These are phyloP conservation scores for Daldinia sp. DNA, from an alignment of 2,329 filamentous ascomycete species.

Conservation along the genomic window DNA sequence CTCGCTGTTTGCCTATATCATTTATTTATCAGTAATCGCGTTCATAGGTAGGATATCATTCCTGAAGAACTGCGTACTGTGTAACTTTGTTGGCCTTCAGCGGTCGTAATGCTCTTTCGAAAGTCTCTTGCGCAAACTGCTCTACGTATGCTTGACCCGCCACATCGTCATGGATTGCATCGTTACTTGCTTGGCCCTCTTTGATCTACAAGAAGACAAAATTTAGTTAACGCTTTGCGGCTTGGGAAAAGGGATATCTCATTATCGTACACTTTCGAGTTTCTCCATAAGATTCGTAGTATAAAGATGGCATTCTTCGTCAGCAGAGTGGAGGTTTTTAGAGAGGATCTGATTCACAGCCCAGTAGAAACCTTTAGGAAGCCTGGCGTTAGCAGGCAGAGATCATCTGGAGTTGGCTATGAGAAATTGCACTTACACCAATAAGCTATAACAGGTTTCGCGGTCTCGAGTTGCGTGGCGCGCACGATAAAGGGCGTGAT, in stretches of 20 bases:
- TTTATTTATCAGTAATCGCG: slow-evolving; percentile 17
- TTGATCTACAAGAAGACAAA: slow-evolving; percentile 67
- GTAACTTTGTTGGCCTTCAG: slow-evolving; percentile 87
- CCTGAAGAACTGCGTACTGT: slow-evolving; percentile 63
- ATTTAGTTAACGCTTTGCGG: background rate
- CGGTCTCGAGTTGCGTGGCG: slow-evolving; percentile 83
- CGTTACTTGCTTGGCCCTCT: slow-evolving; percentile 78
- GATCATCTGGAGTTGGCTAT: background rate
- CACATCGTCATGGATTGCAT: slow-evolving; percentile 85
- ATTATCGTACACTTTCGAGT: slow-evolving; percentile 75
- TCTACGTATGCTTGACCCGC: slow-evolving; percentile 93
- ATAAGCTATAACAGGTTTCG: slow-evolving; percentile 90
- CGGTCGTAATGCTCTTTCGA: slow-evolving; percentile 84
- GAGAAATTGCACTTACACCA: slow-evolving; percentile 77
- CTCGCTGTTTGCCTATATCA: slow-evolving; percentile 83
- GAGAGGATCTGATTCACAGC: slow-evolving; percentile 91
- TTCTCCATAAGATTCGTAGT: slow-evolving; percentile 90
- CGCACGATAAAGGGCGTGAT: slow-evolving; percentile 86
- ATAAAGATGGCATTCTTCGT: slow-evolving; percentile 83
- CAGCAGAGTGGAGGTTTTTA: slow-evolving; percentile 80
- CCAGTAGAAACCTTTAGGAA: slow-evolving; percentile 81
- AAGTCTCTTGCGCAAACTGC: slow-evolving; percentile 91
- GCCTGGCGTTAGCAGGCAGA: slow-evolving; percentile 38
- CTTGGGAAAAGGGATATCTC: background rate
- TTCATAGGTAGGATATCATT: background rate